A percentile compares a stretch with the other conserved stretches of the same genome.
phyloP scores from a whole-genome alignment of 139 green algal genomes.

The Auxenochlorella pyrenoidosa region DNA sequence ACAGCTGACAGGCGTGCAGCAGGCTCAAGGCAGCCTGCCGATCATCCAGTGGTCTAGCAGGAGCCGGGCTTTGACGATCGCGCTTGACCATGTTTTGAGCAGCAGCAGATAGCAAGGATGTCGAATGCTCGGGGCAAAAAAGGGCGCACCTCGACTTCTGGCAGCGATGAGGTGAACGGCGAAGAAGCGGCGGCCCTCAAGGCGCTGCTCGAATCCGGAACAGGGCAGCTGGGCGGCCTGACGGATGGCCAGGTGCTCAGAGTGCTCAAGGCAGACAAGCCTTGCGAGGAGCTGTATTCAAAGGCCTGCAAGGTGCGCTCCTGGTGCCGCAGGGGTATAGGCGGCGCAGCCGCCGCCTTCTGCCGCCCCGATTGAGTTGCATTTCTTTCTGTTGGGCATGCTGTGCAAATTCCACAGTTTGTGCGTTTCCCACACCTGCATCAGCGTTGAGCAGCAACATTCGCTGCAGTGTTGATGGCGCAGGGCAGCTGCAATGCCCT shows the following conservation, averaged over 20 bases:
- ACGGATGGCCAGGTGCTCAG: slow-evolving; percentile 10
- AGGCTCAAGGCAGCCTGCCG: neutral
- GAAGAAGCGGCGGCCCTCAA: slow-evolving; percentile 20
- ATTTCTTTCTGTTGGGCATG: neutral
- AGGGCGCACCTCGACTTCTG: too few species aligned
- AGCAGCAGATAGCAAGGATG: neutral
- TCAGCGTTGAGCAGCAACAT: too few species aligned
- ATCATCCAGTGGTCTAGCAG: neutral
- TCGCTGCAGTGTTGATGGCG: neutral
- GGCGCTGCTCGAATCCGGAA: slow-evolving; percentile 14
- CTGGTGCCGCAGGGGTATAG: neutral
- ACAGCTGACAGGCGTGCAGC: neutral
- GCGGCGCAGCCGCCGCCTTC: neutral
- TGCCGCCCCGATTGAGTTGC: neutral
- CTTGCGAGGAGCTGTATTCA: slow-evolving; percentile 45
- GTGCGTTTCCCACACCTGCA: too few species aligned
- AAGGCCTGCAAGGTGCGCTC: slow-evolving; percentile 43
- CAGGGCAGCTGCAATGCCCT: neutral
- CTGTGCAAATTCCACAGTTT: neutral
- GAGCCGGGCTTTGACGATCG: too few species aligned
- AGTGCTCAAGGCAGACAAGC: slow-evolving; percentile 28
- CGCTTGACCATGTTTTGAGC: neutral
- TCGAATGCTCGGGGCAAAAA: neutral
- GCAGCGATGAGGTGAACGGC: neutral
- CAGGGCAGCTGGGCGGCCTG: neutral